phyloP scores from a whole-genome alignment of 257 asterid genomes.

The Salvia miltiorrhiza region DNA sequence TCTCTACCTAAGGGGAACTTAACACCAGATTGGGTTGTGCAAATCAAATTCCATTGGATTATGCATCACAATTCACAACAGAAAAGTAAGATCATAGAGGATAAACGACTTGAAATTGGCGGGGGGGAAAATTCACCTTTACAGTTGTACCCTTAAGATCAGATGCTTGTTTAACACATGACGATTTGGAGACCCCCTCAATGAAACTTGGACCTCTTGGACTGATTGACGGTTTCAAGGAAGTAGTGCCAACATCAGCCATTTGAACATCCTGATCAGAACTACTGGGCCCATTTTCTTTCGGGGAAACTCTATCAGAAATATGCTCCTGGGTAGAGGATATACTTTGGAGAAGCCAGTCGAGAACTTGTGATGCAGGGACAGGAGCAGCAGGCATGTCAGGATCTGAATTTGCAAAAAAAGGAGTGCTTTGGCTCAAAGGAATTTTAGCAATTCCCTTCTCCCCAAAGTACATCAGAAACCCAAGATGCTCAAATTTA shows the following conservation, averaged over 20 bases:
- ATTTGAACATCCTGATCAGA: conserved; percentile 80
- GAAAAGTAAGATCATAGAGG: neutral
- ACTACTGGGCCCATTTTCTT: conserved; percentile 71
- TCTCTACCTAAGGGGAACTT: neutral
- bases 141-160: conserved; percentile 83
- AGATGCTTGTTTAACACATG: conserved; percentile 80
- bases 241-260: conserved; percentile 63
- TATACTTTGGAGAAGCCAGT: conserved; percentile 80
- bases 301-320: conserved; percentile 71
- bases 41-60: neutral
- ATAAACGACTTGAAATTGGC: neutral
- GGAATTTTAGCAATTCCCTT: conserved; percentile 64
- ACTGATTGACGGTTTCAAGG: conserved; percentile 46
- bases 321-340: conserved; percentile 72
- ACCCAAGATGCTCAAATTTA: conserved; percentile 77
- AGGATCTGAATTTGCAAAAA: conserved; percentile 92
- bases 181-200: conserved; percentile 93
- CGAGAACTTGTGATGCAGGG: conserved; percentile 82
- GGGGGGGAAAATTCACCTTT: conserved; percentile 42
- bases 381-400: conserved; percentile 98
- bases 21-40: neutral
- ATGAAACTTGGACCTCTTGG: conserved; percentile 80
- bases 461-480: conserved; percentile 77
- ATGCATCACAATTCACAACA: neutral
- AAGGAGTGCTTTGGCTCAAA: conserved; percentile 80